Base-by-base conservation (phyloP, 2,329 filamentous ascomycete species). In the Colletotrichum filicis region DNA sequence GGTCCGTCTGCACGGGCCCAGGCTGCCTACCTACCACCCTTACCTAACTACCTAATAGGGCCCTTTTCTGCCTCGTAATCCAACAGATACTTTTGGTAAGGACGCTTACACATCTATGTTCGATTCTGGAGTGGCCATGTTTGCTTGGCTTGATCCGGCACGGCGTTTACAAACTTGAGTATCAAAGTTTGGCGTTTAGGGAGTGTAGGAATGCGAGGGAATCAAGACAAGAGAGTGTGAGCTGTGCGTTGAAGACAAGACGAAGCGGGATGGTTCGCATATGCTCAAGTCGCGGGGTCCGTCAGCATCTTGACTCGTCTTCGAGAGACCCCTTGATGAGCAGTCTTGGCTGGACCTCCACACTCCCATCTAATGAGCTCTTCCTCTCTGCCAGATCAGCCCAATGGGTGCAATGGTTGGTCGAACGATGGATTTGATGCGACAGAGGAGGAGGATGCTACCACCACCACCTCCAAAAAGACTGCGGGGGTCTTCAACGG, bases 51-150 rank as follows among this genome's bases (percentile, higher is more conserved):
- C n/a, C n/a, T n/a, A n/a, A n/a, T n/a, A n/a, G n/a, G n/a, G n/a
- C n/a, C n/a, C n/a, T n/a, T n/a, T n/a, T n/a, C n/a, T n/a, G n/a
- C n/a, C n/a, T n/a, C n/a, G n/a, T n/a, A n/a, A n/a, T n/a, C n/a
- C n/a, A n/a, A n/a, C n/a, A n/a, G n/a, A 37, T 12, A 4, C 26
- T 12, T 19, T 9, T 22, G 19, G 16, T 16, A 7, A n/a, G 60
- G 42, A 28, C 19, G 52, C 71, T 73, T 74, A 76, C 71, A 83
- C 79, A 74, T 82, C 79, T 30, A 79, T 76, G 11, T 80, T 75
- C 5, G 77, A 77, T 32, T 77, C 74, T 12, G 70, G 55, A 35
- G 66, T 42, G 4, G 61, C 42, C 71, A 73, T 73, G 19, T 73
- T 58, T 49, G 16, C 14, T 46, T 30, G 22, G 32, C 19, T 19